Evolutionary conservation across 2,329 filamentous ascomycete species (phyloP).

Genomic region (Botrytis medusae): DNA sequence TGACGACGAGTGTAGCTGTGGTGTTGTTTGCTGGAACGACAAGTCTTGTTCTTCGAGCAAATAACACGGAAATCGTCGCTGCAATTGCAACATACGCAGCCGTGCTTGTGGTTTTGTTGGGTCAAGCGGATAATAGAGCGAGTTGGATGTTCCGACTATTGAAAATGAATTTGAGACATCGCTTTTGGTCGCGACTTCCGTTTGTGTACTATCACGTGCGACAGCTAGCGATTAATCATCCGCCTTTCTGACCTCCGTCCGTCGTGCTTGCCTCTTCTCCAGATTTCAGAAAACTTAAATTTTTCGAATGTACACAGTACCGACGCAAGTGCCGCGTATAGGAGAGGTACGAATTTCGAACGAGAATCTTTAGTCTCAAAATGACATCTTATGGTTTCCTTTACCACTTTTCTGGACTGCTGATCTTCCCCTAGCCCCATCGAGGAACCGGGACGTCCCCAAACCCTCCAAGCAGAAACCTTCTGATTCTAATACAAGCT

Average conservation of each 20-base stretch:
- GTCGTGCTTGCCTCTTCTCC: not conserved
- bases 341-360: not conserved
- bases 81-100: not conserved
- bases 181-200: not conserved
- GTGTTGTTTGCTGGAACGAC: conserved; percentile 4
- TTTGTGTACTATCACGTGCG: not conserved
- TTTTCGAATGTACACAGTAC: not conserved
- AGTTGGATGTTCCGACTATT: not conserved
- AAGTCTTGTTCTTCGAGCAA: not conserved
- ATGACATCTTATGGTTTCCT: not conserved
- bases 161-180: not conserved
- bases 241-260: not conserved
- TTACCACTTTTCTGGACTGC: not conserved
- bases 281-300: not conserved
- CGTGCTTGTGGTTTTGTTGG: not conserved
- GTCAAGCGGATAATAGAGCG: not conserved
- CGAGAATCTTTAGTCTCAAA: not conserved
- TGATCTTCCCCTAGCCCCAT: not conserved
- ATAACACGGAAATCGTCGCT: not conserved
- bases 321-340: not conserved
- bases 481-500: not conserved
- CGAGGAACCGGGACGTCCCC: not conserved
- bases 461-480: not conserved
- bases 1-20: not conserved
- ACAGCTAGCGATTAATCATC: no score